Base-by-base conservation (phyloP, 345 rosid species). In the Pistacia vera region DNA sequence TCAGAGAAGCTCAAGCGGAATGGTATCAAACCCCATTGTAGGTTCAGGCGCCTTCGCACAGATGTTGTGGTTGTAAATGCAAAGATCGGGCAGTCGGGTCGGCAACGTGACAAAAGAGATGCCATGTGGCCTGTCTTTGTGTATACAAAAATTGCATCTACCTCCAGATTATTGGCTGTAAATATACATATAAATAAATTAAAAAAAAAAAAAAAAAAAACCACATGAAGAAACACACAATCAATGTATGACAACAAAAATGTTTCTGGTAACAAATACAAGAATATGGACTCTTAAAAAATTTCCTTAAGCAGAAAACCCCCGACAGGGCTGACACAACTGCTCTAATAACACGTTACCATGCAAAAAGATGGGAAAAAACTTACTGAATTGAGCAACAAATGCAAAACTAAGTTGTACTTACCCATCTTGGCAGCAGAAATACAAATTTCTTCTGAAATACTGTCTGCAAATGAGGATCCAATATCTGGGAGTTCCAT, bases 401-500 rank as follows among this genome's bases (percentile, higher is more conserved):
- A 41, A 55, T 28, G 57, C n/a, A 62, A 59, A 38, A 36, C 3
- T 57, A 68, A 65, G 69, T 63, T 70, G 38, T 65, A 20, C 87
- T 84, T 83, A 97, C 99, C 99, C 98, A 97, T 97, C 85, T 91
- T 94, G 80, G 99, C 96, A 72, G 99, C 98, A 77, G 98, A 97
- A 77, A 33, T 91, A 82, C 99, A 97, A 57, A 97, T 97, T 83
- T 92, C 99, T 88, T 94, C 99, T 7, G 98, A 94, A 72, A 92
- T 94, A 63, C 66, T 84, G 75, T 94, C 97, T 38, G 97, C 80
- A 84, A 89, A 90, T 17, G 93, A 77, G 58, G 92, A 84, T 75
- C 97, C 92, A 28, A 94, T 76, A 66, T 86, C 86, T 46, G 91
- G 88, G 78, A 94, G 94, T 20, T 85, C 91, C 86, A 90, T 88